A percentile compares a stretch with the other conserved stretches of the same genome.
These are phyloP conservation scores for Euphorbia lathyris DNA, from an alignment of 345 rosid species.

Conservation along the genomic window DNA sequence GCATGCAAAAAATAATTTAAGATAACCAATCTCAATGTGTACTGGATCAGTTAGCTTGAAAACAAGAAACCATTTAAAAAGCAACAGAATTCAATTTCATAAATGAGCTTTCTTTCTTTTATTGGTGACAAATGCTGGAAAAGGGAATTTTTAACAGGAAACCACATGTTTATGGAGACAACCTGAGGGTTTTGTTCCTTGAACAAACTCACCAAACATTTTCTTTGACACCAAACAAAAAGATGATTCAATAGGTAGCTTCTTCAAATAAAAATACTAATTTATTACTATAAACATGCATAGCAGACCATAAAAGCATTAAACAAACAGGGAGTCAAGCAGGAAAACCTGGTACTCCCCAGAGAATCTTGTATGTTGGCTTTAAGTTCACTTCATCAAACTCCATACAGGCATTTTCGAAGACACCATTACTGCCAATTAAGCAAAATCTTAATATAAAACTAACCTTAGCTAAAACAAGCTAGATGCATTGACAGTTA, in stretches of 20 bases:
- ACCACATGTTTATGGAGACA: neutral
- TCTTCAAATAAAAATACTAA: constrained; percentile 4
- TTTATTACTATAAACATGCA: neutral
- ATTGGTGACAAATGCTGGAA: too few relatives aligned
- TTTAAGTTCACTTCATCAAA: constrained; percentile 80
- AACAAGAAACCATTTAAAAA: neutral
- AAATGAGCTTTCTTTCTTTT: neutral
- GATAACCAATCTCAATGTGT: neutral
- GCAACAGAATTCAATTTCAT: neutral
- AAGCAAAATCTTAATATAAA: constrained; percentile 13
- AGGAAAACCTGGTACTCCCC: constrained; percentile 95
- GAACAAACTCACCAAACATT: neutral
- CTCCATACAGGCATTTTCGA: constrained; percentile 98
- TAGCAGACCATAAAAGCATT: neutral
- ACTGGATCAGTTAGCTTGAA: constrained; percentile 1
- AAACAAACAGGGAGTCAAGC: constrained; percentile 1
- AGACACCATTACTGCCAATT: constrained; percentile 54
- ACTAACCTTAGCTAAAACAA: neutral
- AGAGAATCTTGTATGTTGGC: constrained; percentile 88
- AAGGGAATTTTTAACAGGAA: neutral
- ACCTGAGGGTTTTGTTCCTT: neutral
- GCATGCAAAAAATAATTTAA: neutral
- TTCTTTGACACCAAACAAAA: neutral
- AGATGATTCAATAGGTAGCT: neutral
- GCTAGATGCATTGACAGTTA: neutral